phyloP scores from a whole-genome alignment of 495 filamentous ascomycete genomes.

The Penicillium pancosmium region DNA sequence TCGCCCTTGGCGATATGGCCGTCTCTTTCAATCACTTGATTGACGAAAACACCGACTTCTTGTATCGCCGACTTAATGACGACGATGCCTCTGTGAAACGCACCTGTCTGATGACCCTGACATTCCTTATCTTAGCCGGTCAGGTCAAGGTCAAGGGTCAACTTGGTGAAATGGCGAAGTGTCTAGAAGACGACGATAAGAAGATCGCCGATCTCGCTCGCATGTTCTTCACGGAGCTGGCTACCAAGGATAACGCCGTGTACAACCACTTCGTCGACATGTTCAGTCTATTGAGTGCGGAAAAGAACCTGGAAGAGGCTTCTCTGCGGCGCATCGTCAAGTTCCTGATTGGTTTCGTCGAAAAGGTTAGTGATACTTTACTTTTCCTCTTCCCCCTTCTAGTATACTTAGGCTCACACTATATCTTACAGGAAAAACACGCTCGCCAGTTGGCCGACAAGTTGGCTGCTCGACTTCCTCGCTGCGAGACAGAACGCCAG shows the following conservation, averaged over 20 bases:
- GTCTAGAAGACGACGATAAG: constrained; percentile 92
- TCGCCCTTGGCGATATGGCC: constrained; percentile 97
- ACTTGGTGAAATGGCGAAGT: constrained; percentile 98
- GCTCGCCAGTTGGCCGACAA: constrained; percentile 95
- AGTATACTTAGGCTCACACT: constrained; percentile 7
- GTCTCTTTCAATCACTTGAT: constrained; percentile 99
- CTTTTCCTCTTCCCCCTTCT: neutral
- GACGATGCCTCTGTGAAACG: constrained; percentile 87
- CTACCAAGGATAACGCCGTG: constrained; percentile 97
- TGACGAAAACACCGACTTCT: constrained; percentile 97
- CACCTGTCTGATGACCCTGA: constrained; percentile 97
- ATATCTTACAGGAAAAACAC: constrained; percentile 78
- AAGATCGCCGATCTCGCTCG: constrained; percentile 87
- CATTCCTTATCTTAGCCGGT: constrained; percentile 94
- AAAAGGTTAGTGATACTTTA: constrained; percentile 68
- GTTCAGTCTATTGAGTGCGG: constrained; percentile 89
- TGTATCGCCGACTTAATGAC: constrained; percentile 92
- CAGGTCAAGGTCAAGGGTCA: constrained; percentile 99
- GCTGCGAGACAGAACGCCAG: constrained; percentile 90
- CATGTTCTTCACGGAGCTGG: constrained; percentile 98
- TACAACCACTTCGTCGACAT: constrained; percentile 99
- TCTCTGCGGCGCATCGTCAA: constrained; percentile 82
- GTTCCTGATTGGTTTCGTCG: constrained; percentile 92
- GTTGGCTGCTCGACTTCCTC: constrained; percentile 79
- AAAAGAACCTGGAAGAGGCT: constrained; percentile 79